Conservation (phyloP, 2,329 filamentous ascomycete species). For the Aureobasidium sp. region DNA sequence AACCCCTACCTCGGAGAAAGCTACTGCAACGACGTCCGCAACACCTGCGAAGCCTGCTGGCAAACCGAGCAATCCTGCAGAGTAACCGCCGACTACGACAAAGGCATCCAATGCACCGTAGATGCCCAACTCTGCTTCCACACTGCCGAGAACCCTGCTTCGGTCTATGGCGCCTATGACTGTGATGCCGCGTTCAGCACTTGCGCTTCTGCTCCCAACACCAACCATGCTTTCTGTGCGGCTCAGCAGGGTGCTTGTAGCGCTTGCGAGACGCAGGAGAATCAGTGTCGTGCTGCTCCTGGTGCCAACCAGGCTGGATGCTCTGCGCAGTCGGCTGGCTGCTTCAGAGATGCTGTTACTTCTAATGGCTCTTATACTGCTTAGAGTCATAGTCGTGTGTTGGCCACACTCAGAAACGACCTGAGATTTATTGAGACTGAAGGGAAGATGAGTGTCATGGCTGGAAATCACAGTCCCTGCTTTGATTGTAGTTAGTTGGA, state of each 20-base stretch:
- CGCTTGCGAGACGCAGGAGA: neutral
- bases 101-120: neutral
- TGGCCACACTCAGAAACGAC: neutral
- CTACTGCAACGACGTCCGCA: constrained; percentile 1
- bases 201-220: neutral
- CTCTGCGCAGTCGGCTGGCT: neutral
- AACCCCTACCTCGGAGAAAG: neutral
- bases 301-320: neutral
- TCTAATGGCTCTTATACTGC: neutral
- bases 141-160: neutral
- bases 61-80: constrained; percentile 3
- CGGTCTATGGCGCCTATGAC: neutral
- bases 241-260: neutral
- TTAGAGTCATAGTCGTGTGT: neutral
- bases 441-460: neutral
- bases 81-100: neutral
- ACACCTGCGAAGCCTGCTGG: constrained; percentile 5
- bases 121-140: neutral
- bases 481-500: neutral
- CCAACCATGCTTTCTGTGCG: neutral
- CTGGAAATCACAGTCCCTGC: neutral
- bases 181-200: neutral
- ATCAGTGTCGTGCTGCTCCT: neutral
- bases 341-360: neutral
- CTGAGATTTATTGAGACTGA: neutral